Evolutionary conservation across 179 eudicot genomes (phyloP).

Genomic region (Sideroxylon spinosum): DNA sequence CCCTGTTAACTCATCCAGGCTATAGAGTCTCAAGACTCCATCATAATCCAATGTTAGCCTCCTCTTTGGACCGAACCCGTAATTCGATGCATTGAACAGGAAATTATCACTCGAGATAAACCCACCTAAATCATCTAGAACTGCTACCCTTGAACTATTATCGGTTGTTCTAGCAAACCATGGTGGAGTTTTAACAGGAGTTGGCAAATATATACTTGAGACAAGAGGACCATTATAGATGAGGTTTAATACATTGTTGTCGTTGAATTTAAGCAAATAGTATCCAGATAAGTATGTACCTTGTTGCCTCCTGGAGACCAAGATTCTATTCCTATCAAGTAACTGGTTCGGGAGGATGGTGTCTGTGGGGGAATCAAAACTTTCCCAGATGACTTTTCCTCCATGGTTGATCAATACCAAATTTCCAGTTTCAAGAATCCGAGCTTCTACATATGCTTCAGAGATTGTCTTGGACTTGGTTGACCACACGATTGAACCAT

Average conservation of each 20-base stretch:
- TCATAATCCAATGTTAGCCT: conserved; percentile 50
- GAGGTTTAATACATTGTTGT: conserved; percentile 12
- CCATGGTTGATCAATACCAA: conserved; percentile 31
- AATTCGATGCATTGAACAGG: conserved; percentile 34
- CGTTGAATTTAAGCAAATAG: conserved; percentile 14
- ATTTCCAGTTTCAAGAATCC: conserved; percentile 47
- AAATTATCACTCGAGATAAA: conserved; percentile 47
- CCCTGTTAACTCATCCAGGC: conserved; percentile 30
- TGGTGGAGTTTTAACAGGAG: background rate
- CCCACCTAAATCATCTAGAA: conserved; percentile 8
- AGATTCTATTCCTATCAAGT: conserved; percentile 9
- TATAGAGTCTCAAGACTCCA: conserved; percentile 48
- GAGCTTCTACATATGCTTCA: conserved; percentile 18
- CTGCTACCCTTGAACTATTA: conserved; percentile 13
- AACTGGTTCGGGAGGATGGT: conserved; percentile 19
- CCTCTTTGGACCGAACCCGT: conserved; percentile 28
- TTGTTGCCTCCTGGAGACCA: conserved; percentile 17
- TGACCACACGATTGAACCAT: conserved; percentile 42
- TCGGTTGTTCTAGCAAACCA: background rate
- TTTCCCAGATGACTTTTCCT: conserved; percentile 11
- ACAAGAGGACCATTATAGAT: conserved; percentile 11
- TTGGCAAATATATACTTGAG: conserved; percentile 20
- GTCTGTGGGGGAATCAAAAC: conserved; percentile 22
- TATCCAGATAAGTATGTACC: conserved; percentile 20
- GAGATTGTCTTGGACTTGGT: conserved; percentile 43